A percentile compares a stretch with the other conserved stretches of the same genome.
phyloP scores from a whole-genome alignment of 257 asterid genomes.

The Solanum bulbocastanum region DNA sequence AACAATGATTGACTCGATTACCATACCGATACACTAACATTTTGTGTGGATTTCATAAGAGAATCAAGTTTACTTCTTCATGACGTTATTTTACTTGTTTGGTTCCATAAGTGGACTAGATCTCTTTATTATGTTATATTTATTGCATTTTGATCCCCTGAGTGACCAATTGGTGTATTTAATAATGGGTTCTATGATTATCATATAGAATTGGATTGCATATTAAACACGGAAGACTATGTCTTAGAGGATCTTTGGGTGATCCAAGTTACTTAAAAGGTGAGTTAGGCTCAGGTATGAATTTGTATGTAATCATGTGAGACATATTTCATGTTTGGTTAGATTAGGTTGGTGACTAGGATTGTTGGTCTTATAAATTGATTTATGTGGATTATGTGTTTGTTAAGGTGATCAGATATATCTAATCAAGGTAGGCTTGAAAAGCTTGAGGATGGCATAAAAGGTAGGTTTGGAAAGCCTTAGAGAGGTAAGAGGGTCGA shows the following conservation, averaged over 20 bases:
- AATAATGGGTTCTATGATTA: too few relatives aligned
- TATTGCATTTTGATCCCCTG: too few relatives aligned
- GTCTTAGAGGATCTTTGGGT: not conserved
- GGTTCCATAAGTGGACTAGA: too few relatives aligned
- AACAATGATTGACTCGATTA: too few relatives aligned
- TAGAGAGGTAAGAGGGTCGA: not conserved
- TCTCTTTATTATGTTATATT: too few relatives aligned
- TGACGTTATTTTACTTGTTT: too few relatives aligned
- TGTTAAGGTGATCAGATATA: not conserved
- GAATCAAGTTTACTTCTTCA: too few relatives aligned
- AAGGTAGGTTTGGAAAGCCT: not conserved
- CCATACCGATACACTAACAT: too few relatives aligned
- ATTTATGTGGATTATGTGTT: not conserved
- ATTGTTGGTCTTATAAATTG: too few relatives aligned
- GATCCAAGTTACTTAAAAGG: not conserved
- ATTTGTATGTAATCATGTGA: not conserved
- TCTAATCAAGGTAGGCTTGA: not conserved
- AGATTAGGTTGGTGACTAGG: not conserved
- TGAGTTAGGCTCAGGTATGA: not conserved
- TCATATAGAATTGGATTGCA: not conserved
- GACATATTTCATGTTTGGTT: not conserved
- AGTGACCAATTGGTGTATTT: too few relatives aligned
- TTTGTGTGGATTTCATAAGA: too few relatives aligned
- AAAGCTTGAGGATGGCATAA: not conserved
- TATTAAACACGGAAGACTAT: not conserved